Evolutionary conservation across 768 basidiomycete species (phyloP), one percentile per base, ranked within the genome.

Genomic region (Boletus rubropictus): DNA sequence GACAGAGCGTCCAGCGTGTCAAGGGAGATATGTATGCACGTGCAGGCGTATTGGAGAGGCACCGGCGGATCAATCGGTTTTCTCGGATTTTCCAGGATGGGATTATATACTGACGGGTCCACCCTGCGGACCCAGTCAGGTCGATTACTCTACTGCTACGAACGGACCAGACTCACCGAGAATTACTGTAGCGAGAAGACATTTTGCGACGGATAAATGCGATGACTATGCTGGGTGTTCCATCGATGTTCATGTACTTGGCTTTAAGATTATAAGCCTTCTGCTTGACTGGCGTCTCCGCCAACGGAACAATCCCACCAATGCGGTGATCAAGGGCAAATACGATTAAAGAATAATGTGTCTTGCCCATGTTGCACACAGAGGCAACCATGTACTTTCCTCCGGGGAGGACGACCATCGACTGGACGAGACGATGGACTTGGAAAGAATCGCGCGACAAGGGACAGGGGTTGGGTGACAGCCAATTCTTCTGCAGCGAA

Each of bases 301-400:
- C 78, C 51, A 84, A 51, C 1, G 76, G 56, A n/a, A 72, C 44
- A 57, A 63, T 43, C 25, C 71, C 42, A 67, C 76, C 50, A 34
- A 45, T 66, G 28, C 59, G 73, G 48, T 82, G 75, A 59, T 86
- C 83, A 47, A 86, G 65, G 17, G 71, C 69, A 50, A 73, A 84
- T 1, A 86, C 62, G 11, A 72, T 61, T 24, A 87, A 59, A 36
- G 71, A 76, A 57, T 76, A 82, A 31, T 71, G 70, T 28, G 66
- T 68, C 43, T 66, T 69, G 11, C 62, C 60, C 3, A 56, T 53
- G 56, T 81, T 76, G 52, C 67, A 70, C 5, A 77, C 75, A 9
- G 82, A 84, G 1, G 81, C 79, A 29, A 84, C 65, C 52, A 86
- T 74, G 52, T 81, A 82, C 54, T 80, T 82, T 17, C 84, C 83